A percentile compares a stretch with the other conserved stretches of the same genome.
Evolutionary conservation across 352 stramenopile species (phyloP).

Genomic region (Phytophthora cactorum): DNA sequence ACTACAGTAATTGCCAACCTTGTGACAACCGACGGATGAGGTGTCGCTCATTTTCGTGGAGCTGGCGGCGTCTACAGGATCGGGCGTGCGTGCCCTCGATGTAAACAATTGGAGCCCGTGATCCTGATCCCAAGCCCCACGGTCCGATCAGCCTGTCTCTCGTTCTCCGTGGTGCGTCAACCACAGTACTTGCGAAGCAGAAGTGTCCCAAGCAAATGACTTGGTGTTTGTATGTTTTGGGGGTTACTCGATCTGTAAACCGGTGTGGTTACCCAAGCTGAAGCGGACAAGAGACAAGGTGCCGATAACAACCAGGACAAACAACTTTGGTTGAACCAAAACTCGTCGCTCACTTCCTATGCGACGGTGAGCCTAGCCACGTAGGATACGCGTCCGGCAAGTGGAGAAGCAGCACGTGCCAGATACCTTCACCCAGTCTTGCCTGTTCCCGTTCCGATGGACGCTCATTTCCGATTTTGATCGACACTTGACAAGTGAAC

Average conservation of each 20-base stretch:
- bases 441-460: neutral
- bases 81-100: neutral
- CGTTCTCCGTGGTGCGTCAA: slow-evolving; percentile 15
- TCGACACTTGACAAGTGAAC: slow-evolving; percentile 21
- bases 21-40: neutral
- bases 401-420: neutral
- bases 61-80: slow-evolving; percentile 6
- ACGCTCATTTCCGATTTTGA: slow-evolving; percentile 27
- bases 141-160: slow-evolving; percentile 16
- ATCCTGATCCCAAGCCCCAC: neutral
- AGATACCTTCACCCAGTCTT: too few relatives aligned
- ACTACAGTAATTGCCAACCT: neutral
- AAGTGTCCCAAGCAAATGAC: slow-evolving; percentile 22
- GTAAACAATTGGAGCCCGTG: slow-evolving; percentile 17
- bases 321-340: slow-evolving; percentile 5
- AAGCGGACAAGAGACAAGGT: slow-evolving; percentile 15
- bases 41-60: slow-evolving; percentile 7
- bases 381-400: neutral
- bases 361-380: slow-evolving; percentile 27
- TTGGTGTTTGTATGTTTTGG: slow-evolving; percentile 17
- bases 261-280: slow-evolving; percentile 20
- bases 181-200: slow-evolving; percentile 5
- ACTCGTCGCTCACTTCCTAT: slow-evolving; percentile 9
- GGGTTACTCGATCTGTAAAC: slow-evolving; percentile 14
- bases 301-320: neutral